Percentiles rank a stretch among this genome's conserved stretches.
Evolutionary conservation across 179 eudicot species (phyloP).

Genomic region (Camellia oleifera): DNA sequence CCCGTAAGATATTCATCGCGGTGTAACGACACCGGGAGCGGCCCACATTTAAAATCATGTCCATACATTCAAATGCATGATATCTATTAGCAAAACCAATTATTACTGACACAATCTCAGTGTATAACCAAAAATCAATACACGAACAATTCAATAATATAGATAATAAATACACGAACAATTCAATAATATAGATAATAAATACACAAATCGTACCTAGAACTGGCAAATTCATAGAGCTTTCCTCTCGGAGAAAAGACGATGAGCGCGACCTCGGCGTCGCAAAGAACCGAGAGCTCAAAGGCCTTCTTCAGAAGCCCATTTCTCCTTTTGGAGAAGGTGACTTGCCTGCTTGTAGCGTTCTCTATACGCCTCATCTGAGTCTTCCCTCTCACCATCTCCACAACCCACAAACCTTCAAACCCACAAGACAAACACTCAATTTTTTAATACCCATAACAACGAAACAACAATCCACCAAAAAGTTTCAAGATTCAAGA

Average conservation of each 20-base stretch:
- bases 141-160: neutral
- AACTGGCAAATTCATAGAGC: slow-evolving; percentile 66
- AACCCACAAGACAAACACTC: neutral
- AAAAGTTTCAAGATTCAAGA: neutral
- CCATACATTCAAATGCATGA: neutral
- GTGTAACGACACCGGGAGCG: no score
- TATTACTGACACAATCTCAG: neutral
- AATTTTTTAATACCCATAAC: no score
- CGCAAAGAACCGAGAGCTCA: slow-evolving; percentile 79
- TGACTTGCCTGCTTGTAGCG: slow-evolving; percentile 80
- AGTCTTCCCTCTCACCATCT: slow-evolving; percentile 80
- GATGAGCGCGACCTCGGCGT: slow-evolving; percentile 69
- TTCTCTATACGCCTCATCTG: slow-evolving; percentile 78
- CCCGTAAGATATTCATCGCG: no score
- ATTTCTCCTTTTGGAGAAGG: slow-evolving; percentile 68
- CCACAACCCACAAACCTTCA: neutral
- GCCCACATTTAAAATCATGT: neutral
- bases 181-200: neutral
- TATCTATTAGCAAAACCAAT: neutral
- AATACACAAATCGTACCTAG: slow-evolving; percentile 40
- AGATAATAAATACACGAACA: neutral
- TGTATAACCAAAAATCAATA: neutral
- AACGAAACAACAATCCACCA: neutral
- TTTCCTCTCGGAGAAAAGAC: slow-evolving; percentile 72
- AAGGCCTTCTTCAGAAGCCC: slow-evolving; percentile 72